phyloP scores from a whole-genome alignment of 768 basidiomycete genomes.

The Rhodotorula taiwanensis region DNA sequence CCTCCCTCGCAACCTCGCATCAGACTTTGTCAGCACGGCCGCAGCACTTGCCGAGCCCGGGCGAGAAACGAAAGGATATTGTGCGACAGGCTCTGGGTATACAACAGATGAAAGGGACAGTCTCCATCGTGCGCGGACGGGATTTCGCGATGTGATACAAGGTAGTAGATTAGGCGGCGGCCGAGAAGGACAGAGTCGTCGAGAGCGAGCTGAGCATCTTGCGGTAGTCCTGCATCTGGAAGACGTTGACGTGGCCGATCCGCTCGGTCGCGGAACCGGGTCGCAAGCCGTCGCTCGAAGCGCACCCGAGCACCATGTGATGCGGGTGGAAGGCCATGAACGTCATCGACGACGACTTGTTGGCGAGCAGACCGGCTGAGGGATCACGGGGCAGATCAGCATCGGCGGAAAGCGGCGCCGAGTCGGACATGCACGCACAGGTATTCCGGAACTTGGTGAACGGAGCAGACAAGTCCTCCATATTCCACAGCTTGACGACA shows the following conservation, averaged over 20 bases:
- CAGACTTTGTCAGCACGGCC: neutral
- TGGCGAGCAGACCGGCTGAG: slow-evolving; percentile 40
- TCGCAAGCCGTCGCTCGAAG: slow-evolving; percentile 16
- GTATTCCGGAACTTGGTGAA: slow-evolving; percentile 44
- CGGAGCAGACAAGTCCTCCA: slow-evolving; percentile 56
- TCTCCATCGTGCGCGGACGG: no score
- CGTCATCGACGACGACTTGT: slow-evolving; percentile 45
- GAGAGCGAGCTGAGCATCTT: slow-evolving; percentile 15
- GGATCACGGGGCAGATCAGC: slow-evolving; percentile 47
- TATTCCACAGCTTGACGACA: slow-evolving; percentile 63
- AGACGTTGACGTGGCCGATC: slow-evolving; percentile 33
- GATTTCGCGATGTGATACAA: no score
- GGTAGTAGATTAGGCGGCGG: neutral
- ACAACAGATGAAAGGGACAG: no score
- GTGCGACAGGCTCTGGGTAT: no score
- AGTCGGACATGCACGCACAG: slow-evolving; percentile 43
- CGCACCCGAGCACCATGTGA: slow-evolving; percentile 60
- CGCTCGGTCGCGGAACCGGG: neutral
- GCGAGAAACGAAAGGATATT: no score
- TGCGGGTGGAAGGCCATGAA: slow-evolving; percentile 74
- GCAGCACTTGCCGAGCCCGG: neutral
- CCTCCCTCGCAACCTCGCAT: neutral
- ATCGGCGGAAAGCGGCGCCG: slow-evolving; percentile 49
- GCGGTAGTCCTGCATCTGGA: slow-evolving; percentile 30
- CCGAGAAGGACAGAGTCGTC: neutral